phyloP scores from a whole-genome alignment of 208 protist genomes.

The Tritrichomonas musculus region DNA sequence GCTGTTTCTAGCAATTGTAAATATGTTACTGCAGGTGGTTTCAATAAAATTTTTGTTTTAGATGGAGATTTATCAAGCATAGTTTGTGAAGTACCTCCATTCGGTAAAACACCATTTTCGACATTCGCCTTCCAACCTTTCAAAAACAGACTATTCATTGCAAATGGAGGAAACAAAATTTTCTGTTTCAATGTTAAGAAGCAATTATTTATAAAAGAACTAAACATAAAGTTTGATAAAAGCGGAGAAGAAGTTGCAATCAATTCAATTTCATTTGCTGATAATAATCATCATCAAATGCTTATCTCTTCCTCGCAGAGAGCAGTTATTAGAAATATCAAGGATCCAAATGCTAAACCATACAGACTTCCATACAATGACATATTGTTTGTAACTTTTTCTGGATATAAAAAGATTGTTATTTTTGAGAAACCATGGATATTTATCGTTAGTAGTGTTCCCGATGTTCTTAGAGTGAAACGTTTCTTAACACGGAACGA shows the following conservation, averaged over 20 bases:
- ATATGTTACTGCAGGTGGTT: neutral
- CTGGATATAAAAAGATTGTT: neutral
- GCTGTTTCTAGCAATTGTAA: neutral
- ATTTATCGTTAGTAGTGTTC: neutral
- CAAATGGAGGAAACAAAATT: neutral
- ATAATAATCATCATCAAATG: neutral
- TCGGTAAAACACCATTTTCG: constrained; percentile 12
- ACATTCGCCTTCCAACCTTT: neutral
- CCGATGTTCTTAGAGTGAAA: neutral
- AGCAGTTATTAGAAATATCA: neutral
- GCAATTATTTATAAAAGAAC: neutral
- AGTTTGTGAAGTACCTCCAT: neutral
- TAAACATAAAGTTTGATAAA: neutral
- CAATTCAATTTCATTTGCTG: neutral
- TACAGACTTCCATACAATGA: neutral
- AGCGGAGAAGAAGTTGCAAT: neutral
- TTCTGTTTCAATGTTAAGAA: neutral
- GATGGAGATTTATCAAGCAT: neutral
- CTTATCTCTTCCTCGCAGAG: neutral
- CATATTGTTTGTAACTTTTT: neutral
- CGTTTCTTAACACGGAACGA: neutral
- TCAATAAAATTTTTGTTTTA: neutral
- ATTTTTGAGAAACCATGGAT: constrained; percentile 22
- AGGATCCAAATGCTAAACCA: neutral
- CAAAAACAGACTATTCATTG: neutral